Conservation (phyloP, 1,139 yeast species). For the Diutina sp. region DNA sequence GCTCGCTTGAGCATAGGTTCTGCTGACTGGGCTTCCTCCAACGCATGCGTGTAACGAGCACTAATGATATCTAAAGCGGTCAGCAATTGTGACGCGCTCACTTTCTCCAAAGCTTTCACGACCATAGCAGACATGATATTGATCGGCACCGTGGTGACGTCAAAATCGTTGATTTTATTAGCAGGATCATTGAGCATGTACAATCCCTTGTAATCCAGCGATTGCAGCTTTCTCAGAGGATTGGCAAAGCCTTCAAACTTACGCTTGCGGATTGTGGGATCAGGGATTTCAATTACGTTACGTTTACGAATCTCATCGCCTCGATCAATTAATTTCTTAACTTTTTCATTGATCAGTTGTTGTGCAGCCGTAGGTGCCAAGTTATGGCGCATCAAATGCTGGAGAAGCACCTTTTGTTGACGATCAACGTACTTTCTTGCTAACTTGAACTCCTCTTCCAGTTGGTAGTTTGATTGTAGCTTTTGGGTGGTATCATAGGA, state of each 20-base stretch:
- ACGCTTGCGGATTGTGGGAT: not conserved
- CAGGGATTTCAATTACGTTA: constrained; percentile 14
- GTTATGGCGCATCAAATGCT: constrained; percentile 21
- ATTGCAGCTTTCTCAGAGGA: constrained; percentile 16
- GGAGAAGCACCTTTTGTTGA: constrained; percentile 21
- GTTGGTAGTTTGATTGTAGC: constrained; percentile 31
- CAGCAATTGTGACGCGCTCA: not conserved
- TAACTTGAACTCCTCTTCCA: constrained; percentile 29
- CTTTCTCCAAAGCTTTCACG: constrained; percentile 42
- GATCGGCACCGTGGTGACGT: constrained; percentile 55
- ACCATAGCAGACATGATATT: constrained; percentile 56
- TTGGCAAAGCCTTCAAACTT: constrained; percentile 19
- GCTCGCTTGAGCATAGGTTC: constrained; percentile 3
- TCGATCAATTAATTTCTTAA: constrained; percentile 31
- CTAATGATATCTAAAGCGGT: constrained; percentile 28
- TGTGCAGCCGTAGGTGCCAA: constrained; percentile 22
- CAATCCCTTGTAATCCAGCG: constrained; percentile 23
- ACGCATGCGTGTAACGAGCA: constrained; percentile 36
- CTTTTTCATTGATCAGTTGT: constrained; percentile 37
- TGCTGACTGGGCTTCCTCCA: not conserved
- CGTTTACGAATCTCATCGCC: constrained; percentile 32
- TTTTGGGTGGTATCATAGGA: constrained; percentile 24
- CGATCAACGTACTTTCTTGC: constrained; percentile 30
- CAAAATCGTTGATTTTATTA: constrained; percentile 52
- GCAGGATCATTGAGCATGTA: constrained; percentile 53